Evolutionary conservation across 2,329 filamentous ascomycete genomes (phyloP).

Genomic region (Coniochaeta sp.): DNA sequence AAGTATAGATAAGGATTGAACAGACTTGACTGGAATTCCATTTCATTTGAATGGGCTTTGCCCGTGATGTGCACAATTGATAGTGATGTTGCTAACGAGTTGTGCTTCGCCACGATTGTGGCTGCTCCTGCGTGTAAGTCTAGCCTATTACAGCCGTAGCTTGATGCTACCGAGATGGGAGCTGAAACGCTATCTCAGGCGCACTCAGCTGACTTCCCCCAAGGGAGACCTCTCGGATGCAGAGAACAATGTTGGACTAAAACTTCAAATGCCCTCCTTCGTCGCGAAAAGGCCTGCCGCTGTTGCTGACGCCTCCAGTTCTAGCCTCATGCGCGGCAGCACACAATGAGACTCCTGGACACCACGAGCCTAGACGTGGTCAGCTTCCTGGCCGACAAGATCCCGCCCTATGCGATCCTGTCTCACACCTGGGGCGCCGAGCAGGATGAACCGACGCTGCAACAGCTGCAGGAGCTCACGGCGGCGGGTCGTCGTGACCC

Average conservation of each 20-base stretch:
- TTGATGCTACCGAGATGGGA: not conserved
- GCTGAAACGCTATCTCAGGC: not conserved
- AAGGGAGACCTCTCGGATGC: not conserved
- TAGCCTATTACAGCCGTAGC: not conserved
- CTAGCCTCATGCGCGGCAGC: not conserved
- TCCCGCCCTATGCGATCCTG: conserved; percentile 9
- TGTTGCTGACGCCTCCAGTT: no score
- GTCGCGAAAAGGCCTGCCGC: not conserved
- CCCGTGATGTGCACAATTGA: not conserved
- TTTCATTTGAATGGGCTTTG: no score
- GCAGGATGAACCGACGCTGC: not conserved
- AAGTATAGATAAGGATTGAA: not conserved
- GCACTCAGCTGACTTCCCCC: not conserved
- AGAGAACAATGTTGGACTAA: not conserved
- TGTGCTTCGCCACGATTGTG: not conserved
- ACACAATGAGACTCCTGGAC: not conserved
- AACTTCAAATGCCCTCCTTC: not conserved
- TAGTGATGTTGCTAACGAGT: not conserved
- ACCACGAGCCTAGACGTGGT: not conserved
- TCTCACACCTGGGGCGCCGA: conserved; percentile 11
- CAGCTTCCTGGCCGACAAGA: not conserved
- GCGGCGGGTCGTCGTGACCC: not conserved
- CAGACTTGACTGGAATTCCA: not conserved
- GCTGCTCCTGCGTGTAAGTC: not conserved
- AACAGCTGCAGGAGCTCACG: not conserved